Percentiles rank a stretch among this genome's conserved stretches.
These are phyloP conservation scores for Ustilago trichophora DNA, from an alignment of 1,284 basidiomycete genomes.

Conservation along the genomic window DNA sequence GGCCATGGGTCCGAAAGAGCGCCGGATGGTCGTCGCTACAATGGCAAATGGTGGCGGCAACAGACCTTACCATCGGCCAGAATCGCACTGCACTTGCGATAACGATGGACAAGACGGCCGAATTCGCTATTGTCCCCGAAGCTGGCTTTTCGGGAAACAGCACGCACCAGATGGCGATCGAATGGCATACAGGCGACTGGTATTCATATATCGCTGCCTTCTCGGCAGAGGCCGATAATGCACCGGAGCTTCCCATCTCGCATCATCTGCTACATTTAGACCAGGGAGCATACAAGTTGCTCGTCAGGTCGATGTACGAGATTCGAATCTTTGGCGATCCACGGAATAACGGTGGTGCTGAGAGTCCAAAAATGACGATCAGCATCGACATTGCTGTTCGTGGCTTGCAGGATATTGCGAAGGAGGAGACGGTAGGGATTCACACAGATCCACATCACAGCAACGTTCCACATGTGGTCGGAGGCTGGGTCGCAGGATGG, in stretches of 20 bases:
- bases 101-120: constrained; percentile 31
- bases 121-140: constrained; percentile 37
- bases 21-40: constrained; percentile 48
- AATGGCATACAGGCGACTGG: constrained; percentile 51
- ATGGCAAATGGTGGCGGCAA: constrained; percentile 42
- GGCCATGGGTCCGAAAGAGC: constrained; percentile 28
- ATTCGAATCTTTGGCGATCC: constrained; percentile 51
- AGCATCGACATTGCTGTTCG: constrained; percentile 30
- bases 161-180: background rate
- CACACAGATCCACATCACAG: constrained; percentile 30
- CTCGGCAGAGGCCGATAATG: constrained; percentile 2
- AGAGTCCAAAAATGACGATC: constrained; percentile 28
- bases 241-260: constrained; percentile 1
- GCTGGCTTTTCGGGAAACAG: background rate
- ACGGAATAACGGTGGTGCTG: constrained; percentile 3
- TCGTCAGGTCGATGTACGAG: constrained; percentile 43
- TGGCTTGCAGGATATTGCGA: background rate
- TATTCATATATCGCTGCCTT: constrained; percentile 46
- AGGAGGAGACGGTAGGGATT: background rate
- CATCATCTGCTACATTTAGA: constrained; percentile 31
- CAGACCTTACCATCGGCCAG: constrained; percentile 18
- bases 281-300: constrained; percentile 31
- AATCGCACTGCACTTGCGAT: constrained; percentile 21
- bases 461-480: constrained; percentile 40
- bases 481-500: constrained; percentile 42